Evolutionary conservation across 108 stramenopile species (phyloP).

Genomic region (Conticribra guillardii): DNA sequence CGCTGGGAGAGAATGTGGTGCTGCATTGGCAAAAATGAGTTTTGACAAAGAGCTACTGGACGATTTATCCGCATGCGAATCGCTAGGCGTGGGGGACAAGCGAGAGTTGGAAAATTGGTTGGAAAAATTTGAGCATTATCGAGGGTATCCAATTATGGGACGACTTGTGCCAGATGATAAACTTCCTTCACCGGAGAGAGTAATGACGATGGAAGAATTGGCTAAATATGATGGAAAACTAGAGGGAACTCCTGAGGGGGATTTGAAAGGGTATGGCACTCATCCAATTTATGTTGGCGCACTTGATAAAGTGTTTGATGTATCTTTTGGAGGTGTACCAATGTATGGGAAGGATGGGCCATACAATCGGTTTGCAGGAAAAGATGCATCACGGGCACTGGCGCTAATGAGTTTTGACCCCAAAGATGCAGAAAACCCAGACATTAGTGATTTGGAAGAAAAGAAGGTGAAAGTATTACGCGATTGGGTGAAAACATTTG

Average conservation of each 20-base stretch:
- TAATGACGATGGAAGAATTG: slow-evolving; percentile 74
- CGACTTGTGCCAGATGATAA: slow-evolving; percentile 72
- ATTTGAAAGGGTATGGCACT: slow-evolving; percentile 63
- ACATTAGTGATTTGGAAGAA: slow-evolving; percentile 81
- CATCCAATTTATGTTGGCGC: slow-evolving; percentile 88
- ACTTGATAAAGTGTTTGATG: slow-evolving; percentile 89
- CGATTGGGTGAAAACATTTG: slow-evolving; percentile 96
- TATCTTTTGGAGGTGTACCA: slow-evolving; percentile 91
- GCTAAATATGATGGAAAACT: slow-evolving; percentile 57
- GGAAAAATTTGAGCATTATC: slow-evolving; percentile 91
- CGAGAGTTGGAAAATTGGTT: slow-evolving; percentile 89
- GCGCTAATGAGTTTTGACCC: slow-evolving; percentile 97
- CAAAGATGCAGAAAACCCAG: slow-evolving; percentile 79
- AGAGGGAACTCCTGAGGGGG: slow-evolving; percentile 60
- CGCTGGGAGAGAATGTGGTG: slow-evolving; percentile 95
- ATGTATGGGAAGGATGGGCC: slow-evolving; percentile 87
- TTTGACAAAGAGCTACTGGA: slow-evolving; percentile 88
- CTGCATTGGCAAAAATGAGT: slow-evolving; percentile 92
- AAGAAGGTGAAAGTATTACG: slow-evolving; percentile 82
- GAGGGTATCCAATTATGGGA: slow-evolving; percentile 91
- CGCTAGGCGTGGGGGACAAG: slow-evolving; percentile 83
- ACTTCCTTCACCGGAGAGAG: slow-evolving; percentile 59
- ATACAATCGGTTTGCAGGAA: slow-evolving; percentile 95
- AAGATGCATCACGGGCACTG: slow-evolving; percentile 91
- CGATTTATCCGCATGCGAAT: slow-evolving; percentile 69